Evolutionary conservation across 805 yeast genomes (phyloP).

Genomic region (Ogataea saltuana): DNA sequence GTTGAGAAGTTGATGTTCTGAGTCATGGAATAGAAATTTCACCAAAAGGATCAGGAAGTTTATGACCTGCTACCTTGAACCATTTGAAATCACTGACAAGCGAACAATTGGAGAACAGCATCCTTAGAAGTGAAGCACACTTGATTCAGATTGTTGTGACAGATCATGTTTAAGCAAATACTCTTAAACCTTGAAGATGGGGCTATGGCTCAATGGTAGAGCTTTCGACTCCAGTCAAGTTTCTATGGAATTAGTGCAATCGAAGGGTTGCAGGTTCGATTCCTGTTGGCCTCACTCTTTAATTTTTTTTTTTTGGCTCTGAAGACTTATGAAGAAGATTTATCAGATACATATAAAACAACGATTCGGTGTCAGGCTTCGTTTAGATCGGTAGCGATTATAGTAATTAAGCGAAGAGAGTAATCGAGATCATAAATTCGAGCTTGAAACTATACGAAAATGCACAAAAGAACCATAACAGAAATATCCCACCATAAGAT

Average conservation of each 20-base stretch:
- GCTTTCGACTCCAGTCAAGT: slow-evolving; percentile 66
- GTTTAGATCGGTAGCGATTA: too few relatives aligned
- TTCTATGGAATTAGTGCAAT: slow-evolving; percentile 44
- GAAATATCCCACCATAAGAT: slow-evolving; percentile 5
- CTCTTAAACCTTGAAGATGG: slow-evolving; percentile 34
- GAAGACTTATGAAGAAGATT: too few relatives aligned
- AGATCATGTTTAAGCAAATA: neutral
- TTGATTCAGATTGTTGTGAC: neutral
- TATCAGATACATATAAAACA: too few relatives aligned
- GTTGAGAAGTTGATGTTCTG: neutral
- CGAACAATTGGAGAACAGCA: too few relatives aligned
- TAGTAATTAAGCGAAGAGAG: too few relatives aligned
- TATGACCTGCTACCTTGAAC: neutral
- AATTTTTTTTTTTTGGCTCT: slow-evolving; percentile 32
- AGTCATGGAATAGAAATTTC: too few relatives aligned
- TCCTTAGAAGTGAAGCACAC: too few relatives aligned
- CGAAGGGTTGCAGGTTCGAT: slow-evolving; percentile 87
- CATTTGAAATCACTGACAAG: too few relatives aligned
- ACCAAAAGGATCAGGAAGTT: too few relatives aligned
- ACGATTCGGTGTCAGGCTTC: too few relatives aligned
- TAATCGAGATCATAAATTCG: too few relatives aligned
- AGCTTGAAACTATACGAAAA: neutral
- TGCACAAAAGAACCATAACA: neutral
- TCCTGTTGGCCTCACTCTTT: slow-evolving; percentile 75
- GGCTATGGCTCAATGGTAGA: slow-evolving; percentile 81